Conservation (phyloP, 2,329 filamentous ascomycete genomes). For the Hymenoscyphus fructigenus region DNA sequence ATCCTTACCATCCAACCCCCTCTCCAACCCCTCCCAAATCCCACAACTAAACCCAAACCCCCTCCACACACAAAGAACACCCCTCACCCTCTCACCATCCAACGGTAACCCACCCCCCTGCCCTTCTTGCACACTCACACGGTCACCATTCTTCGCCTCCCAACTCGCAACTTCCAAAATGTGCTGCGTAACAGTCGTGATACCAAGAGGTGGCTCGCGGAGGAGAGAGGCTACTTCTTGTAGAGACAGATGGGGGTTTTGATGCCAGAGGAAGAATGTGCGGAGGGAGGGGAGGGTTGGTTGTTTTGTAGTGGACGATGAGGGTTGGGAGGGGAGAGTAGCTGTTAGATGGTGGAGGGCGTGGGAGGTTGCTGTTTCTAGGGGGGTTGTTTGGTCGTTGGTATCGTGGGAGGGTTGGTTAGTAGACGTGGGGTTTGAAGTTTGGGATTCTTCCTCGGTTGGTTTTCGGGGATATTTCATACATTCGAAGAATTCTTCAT, state of each 20-base stretch:
- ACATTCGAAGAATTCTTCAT: neutral
- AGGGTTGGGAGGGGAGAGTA: constrained; percentile 28
- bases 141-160: constrained; percentile 36
- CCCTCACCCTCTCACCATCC: neutral
- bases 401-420: neutral
- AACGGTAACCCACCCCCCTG: neutral
- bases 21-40: constrained; percentile 5
- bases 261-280: constrained; percentile 65
- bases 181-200: constrained; percentile 56
- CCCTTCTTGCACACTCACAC: neutral
- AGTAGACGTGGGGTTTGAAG: neutral
- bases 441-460: neutral
- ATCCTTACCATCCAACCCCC: neutral
- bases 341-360: constrained; percentile 6
- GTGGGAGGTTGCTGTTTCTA: constrained; percentile 12
- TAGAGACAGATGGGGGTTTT: constrained; percentile 49
- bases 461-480: neutral
- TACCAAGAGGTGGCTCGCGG: constrained; percentile 59
- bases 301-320: constrained; percentile 14
- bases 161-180: constrained; percentile 55
- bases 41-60: constrained; percentile 6
- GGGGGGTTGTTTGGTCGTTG: neutral
- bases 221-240: constrained; percentile 53
- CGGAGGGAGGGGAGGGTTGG: constrained; percentile 43
- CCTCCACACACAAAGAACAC: constrained; percentile 11